phyloP scores from a whole-genome alignment of 345 rosid genomes.

The Bretschneidera sinensis region DNA sequence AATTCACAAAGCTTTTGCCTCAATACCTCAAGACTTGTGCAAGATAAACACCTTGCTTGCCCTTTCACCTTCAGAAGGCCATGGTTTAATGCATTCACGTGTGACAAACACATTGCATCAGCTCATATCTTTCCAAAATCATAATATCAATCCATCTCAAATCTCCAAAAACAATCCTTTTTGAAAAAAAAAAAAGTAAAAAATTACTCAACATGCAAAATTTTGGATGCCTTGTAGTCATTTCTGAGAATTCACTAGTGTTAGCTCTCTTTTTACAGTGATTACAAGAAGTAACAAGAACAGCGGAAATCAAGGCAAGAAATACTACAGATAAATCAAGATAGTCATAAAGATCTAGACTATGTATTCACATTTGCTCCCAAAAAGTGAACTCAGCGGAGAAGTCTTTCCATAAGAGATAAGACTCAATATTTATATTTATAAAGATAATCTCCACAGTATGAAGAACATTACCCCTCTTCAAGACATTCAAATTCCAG shows the following conservation, averaged over 20 bases:
- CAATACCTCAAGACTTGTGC: no score
- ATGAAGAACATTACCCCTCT: constrained; percentile 63
- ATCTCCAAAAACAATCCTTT: no score
- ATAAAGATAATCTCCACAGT: not conserved
- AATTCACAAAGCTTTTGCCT: no score
- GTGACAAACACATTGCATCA: no score
- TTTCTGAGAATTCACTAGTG: no score
- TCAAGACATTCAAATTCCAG: constrained; percentile 94
- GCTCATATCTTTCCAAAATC: no score
- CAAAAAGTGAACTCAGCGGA: not conserved
- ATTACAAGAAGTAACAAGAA: not conserved
- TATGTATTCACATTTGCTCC: not conserved
- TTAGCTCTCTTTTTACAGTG: not conserved
- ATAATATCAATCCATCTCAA: no score
- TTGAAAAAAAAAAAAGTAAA: no score
- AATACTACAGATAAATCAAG: not conserved
- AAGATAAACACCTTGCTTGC: no score
- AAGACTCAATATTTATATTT: not conserved
- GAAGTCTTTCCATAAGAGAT: not conserved
- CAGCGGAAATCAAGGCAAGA: not conserved
- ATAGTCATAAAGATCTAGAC: not conserved
- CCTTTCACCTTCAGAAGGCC: no score
- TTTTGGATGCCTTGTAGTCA: not conserved
- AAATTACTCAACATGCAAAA: no score
- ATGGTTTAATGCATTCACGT: no score